These are phyloP conservation scores for Podaxis rugospora DNA, from an alignment of 768 basidiomycete species.

Conservation along the genomic window DNA sequence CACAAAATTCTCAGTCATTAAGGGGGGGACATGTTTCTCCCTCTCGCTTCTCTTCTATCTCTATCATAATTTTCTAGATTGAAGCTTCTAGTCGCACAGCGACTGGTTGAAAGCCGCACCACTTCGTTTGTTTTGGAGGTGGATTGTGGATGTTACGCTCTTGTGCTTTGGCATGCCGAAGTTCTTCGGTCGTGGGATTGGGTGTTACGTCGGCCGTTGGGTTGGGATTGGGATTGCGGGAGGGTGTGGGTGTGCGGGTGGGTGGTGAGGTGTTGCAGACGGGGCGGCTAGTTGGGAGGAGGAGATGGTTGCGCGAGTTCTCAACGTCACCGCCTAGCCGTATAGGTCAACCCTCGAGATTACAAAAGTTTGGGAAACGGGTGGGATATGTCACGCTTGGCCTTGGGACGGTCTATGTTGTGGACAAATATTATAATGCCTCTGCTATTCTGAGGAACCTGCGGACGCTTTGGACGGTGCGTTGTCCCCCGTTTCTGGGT, in stretches of 20 bases:
- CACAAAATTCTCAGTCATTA: too few relatives aligned
- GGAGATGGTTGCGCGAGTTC: not conserved
- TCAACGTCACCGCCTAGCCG: not conserved
- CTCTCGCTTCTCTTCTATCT: too few relatives aligned
- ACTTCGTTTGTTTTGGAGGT: too few relatives aligned
- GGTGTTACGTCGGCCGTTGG: not conserved
- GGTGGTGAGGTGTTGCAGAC: not conserved
- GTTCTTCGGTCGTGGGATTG: not conserved
- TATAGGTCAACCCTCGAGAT: not conserved
- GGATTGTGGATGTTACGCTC: not conserved
- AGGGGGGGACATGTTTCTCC: too few relatives aligned
- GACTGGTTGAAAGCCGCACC: too few relatives aligned
- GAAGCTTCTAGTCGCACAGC: too few relatives aligned
- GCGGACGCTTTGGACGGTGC: conserved; percentile 48
- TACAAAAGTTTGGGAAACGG: conserved; percentile 14
- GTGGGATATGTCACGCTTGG: conserved; percentile 33
- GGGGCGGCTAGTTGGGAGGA: not conserved
- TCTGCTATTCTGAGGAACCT: conserved; percentile 51
- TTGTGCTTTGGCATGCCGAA: not conserved
- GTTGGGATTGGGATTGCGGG: not conserved
- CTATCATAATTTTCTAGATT: too few relatives aligned
- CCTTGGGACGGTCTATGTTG: conserved; percentile 34
- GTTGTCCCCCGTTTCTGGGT: conserved; percentile 16
- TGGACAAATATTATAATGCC: conserved; percentile 54
- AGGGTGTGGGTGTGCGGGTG: not conserved